Conservation (phyloP, 2,329 filamentous ascomycete species). For the Penicillium sp. region DNA sequence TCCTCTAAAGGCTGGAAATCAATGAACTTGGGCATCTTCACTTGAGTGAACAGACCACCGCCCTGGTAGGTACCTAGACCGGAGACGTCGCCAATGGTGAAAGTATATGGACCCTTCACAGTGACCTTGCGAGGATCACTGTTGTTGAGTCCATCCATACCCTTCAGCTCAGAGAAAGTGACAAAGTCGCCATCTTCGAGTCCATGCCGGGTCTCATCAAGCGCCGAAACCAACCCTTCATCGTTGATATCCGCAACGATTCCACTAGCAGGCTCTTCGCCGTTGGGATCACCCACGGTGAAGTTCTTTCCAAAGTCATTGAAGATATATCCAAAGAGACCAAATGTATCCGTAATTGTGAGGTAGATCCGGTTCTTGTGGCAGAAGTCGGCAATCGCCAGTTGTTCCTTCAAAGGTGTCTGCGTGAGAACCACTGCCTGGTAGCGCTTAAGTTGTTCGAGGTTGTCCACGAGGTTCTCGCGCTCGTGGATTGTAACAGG, state of each 20-base stretch:
- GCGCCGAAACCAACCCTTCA: conserved; percentile 83
- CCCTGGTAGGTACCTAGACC: conserved; percentile 81
- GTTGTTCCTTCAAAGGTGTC: conserved; percentile 75
- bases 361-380: conserved; percentile 91
- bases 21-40: conserved; percentile 96
- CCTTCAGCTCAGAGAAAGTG: conserved; percentile 88
- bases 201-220: conserved; percentile 93
- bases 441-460: conserved; percentile 82
- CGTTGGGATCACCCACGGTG: conserved; percentile 82
- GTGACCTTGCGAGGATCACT: conserved; percentile 84
- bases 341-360: conserved; percentile 83
- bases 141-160: conserved; percentile 84
- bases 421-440: conserved; percentile 91
- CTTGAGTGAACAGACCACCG: conserved; percentile 88
- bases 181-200: conserved; percentile 96
- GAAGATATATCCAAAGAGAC: conserved; percentile 92
- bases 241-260: conserved; percentile 90
- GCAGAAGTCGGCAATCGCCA: conserved; percentile 85
- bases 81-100: conserved; percentile 92
- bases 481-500: conserved; percentile 73
- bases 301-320: conserved; percentile 97
- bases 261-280: conserved; percentile 80
- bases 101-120: conserved; percentile 94
- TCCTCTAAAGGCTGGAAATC: conserved; percentile 80
- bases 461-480: conserved; percentile 68